Percentiles rank a stretch among this genome's conserved stretches.
Conservation (phyloP, 345 rosid species). For the Hibiscus syriacus region DNA sequence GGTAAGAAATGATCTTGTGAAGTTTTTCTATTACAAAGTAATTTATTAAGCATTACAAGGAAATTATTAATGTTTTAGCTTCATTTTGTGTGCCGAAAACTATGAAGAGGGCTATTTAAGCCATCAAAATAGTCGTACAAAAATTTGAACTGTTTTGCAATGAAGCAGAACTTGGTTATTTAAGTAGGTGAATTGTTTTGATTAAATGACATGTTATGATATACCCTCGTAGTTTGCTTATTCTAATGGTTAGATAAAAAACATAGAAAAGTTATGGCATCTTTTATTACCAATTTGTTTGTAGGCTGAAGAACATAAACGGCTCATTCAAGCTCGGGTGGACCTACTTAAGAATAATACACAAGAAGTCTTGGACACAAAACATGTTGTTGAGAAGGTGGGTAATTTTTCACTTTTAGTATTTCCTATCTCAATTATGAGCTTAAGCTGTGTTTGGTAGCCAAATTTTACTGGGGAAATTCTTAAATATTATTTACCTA, state of each 20-base stretch:
- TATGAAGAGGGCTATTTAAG: not conserved
- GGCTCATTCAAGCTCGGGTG: slow-evolving; percentile 30
- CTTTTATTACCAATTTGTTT: not conserved
- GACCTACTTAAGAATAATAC: slow-evolving; percentile 34
- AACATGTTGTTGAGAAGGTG: slow-evolving; percentile 41
- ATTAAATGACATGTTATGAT: not conserved
- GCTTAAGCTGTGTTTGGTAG: not conserved
- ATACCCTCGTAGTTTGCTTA: not conserved
- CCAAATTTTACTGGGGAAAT: not conserved
- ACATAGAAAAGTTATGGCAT: not conserved
- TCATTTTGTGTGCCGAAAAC: not conserved
- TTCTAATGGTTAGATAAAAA: not conserved
- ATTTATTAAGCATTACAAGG: not conserved
- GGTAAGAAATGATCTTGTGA: slow-evolving; percentile 30
- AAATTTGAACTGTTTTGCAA: not conserved
- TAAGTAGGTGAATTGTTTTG: not conserved
- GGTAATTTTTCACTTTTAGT: not conserved
- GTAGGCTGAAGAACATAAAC: slow-evolving; percentile 62
- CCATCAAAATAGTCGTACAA: not conserved
- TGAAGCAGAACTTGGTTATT: not conserved
- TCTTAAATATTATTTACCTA: not conserved
- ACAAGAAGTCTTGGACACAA: slow-evolving; percentile 27
- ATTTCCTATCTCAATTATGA: not conserved
- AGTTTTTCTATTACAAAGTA: not conserved
- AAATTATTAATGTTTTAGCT: not conserved